Conservation (phyloP, 23 red algal species). For the Chondrus crispus region DNA sequence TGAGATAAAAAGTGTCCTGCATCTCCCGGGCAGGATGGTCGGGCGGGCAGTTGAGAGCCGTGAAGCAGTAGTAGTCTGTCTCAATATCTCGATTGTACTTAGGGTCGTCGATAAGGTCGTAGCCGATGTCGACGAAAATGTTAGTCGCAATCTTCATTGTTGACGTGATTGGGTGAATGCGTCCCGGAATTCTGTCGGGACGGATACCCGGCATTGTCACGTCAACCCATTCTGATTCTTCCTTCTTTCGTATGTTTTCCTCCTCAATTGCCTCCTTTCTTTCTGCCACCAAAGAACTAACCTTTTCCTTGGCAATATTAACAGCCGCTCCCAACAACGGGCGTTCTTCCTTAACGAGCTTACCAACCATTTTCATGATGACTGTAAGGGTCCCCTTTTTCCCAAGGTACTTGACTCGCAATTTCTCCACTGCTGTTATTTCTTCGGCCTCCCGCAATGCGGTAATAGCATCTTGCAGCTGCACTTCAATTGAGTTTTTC, state of each 20-base stretch:
- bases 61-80: constrained; percentile 81
- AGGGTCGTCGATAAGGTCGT: constrained; percentile 67
- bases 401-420: constrained; percentile 61
- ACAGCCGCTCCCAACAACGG: constrained; percentile 61
- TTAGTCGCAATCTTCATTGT: constrained; percentile 63
- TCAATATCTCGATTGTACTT: constrained; percentile 69
- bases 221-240: constrained; percentile 61
- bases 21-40: constrained; percentile 83
- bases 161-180: constrained; percentile 61
- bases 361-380: constrained; percentile 60
- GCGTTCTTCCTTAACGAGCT: constrained; percentile 39
- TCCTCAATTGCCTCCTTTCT: constrained; percentile 35
- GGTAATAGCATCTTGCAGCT: constrained; percentile 27
- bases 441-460: constrained; percentile 28
- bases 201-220: constrained; percentile 73
- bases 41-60: constrained; percentile 70
- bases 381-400: constrained; percentile 73
- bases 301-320: constrained; percentile 64
- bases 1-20: constrained; percentile 84
- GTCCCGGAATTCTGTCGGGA: constrained; percentile 1
- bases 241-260: not conserved
- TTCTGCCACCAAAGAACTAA: constrained; percentile 21
- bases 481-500: not conserved
- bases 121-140: constrained; percentile 66
- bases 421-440: constrained; percentile 25